These are phyloP conservation scores for Euphorbia pulcherrima DNA, from an alignment of 345 rosid species.

Conservation along the genomic window DNA sequence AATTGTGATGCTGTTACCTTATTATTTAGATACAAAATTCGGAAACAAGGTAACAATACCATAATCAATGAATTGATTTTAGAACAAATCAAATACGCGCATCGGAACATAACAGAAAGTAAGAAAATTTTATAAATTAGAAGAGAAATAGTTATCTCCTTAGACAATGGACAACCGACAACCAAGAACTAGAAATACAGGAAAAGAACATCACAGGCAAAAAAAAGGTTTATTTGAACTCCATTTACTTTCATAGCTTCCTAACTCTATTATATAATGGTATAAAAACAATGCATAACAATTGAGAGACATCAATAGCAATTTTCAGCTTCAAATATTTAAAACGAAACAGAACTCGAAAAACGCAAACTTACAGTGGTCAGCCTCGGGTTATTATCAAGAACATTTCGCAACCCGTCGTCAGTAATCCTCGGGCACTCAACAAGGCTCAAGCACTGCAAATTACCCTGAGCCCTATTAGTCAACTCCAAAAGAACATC, in stretches of 20 bases:
- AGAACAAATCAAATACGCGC: too few species aligned
- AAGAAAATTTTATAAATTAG: too few species aligned
- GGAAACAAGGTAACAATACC: too few species aligned
- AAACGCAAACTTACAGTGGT: constrained; percentile 49
- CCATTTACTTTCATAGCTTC: too few species aligned
- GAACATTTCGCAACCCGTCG: constrained; percentile 54
- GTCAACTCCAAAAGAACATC: constrained; percentile 65
- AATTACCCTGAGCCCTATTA: constrained; percentile 67
- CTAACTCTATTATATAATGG: not conserved
- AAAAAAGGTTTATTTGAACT: too few species aligned
- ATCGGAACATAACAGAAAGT: too few species aligned
- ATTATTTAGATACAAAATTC: too few species aligned
- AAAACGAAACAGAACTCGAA: not conserved
- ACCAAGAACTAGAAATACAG: not conserved
- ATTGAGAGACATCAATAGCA: not conserved
- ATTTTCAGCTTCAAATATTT: not conserved
- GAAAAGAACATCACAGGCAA: too few species aligned
- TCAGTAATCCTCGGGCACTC: constrained; percentile 74
- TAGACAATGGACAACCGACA: too few species aligned
- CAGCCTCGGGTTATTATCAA: constrained; percentile 58
- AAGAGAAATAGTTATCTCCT: too few species aligned
- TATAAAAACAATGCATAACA: not conserved
- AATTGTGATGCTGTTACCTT: too few species aligned
- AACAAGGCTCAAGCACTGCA: constrained; percentile 74
- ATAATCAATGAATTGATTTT: too few species aligned